phyloP scores from a whole-genome alignment of 148 eudicot species.

The Cornus kousa region DNA sequence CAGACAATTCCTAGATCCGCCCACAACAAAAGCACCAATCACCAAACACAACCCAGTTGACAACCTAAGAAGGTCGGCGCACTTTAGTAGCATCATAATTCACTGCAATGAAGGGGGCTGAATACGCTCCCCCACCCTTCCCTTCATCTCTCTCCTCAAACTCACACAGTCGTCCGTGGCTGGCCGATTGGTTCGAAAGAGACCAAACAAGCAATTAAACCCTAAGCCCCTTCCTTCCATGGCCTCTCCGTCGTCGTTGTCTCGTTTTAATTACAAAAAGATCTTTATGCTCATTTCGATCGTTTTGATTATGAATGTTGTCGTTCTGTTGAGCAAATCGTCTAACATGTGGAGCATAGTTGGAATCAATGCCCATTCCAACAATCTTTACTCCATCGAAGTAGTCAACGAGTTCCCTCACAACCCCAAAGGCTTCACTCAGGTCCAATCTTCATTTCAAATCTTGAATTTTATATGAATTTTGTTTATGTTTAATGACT shows the following conservation, averaged over 20 bases:
- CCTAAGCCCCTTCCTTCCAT: slow-evolving; percentile 22
- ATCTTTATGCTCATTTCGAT: slow-evolving; percentile 21
- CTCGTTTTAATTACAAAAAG: slow-evolving; percentile 18
- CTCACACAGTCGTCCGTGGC: slow-evolving; percentile 22
- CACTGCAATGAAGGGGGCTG: too few relatives aligned
- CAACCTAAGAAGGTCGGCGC: too few relatives aligned
- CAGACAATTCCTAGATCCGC: too few relatives aligned
- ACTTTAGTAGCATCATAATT: too few relatives aligned
- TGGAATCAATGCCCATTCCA: slow-evolving; percentile 8
- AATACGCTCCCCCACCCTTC: too few relatives aligned
- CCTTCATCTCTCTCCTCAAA: too few relatives aligned
- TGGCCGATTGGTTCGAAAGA: slow-evolving; percentile 34
- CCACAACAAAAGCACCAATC: too few relatives aligned
- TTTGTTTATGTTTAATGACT: not conserved
- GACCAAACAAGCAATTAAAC: slow-evolving; percentile 31
- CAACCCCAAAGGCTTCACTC: slow-evolving; percentile 79
- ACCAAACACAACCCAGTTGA: too few relatives aligned
- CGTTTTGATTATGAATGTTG: slow-evolving; percentile 12
- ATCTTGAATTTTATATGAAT: not conserved
- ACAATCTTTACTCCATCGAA: slow-evolving; percentile 36
- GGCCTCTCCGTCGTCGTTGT: slow-evolving; percentile 16
- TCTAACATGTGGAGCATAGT: slow-evolving; percentile 27
- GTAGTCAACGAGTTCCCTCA: slow-evolving; percentile 79
- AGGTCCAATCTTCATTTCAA: slow-evolving; percentile 34
- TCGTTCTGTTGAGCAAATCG: slow-evolving; percentile 35